These are phyloP conservation scores for Cladophialophora bantiana DNA, from an alignment of 2,329 filamentous ascomycete genomes.

Conservation along the genomic window DNA sequence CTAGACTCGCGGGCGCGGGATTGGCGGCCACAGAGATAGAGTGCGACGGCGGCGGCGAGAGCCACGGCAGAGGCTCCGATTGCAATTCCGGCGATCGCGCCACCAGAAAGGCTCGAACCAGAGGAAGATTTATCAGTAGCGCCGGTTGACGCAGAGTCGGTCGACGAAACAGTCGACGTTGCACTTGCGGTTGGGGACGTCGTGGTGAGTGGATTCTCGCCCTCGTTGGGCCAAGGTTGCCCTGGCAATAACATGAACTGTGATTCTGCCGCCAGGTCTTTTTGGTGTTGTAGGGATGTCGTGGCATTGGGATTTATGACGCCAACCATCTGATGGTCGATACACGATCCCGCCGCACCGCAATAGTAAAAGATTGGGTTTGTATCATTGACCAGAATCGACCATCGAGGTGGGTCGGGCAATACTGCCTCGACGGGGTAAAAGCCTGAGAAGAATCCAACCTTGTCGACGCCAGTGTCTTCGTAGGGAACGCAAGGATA, in stretches of 20 bases:
- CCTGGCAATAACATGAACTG: conserved; percentile 39
- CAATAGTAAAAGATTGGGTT: conserved; percentile 74
- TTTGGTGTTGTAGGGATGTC: conserved; percentile 35
- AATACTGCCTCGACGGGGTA: conserved; percentile 56
- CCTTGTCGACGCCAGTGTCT: conserved; percentile 54
- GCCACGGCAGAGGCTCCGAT: conserved; percentile 29
- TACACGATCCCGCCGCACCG: conserved; percentile 70
- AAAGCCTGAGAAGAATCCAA: conserved; percentile 64
- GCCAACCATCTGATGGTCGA: conserved; percentile 73
- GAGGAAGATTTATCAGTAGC: not conserved
- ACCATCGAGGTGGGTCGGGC: conserved; percentile 52
- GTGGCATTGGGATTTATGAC: conserved; percentile 68
- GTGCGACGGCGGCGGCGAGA: conserved; percentile 27
- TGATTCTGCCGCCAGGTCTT: conserved; percentile 32
- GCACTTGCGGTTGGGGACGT: conserved; percentile 15
- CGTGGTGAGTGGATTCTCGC: conserved; percentile 27
- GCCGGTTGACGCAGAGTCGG: conserved; percentile 1
- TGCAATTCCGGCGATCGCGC: conserved; percentile 35
- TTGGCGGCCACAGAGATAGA: conserved; percentile 32
- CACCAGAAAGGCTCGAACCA: conserved; percentile 23
- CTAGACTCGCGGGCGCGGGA: conserved; percentile 13
- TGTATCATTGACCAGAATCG: conserved; percentile 63
- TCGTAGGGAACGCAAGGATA: conserved; percentile 71
- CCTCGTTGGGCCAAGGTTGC: conserved; percentile 36
- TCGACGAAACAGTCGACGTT: conserved; percentile 7